Conservation (phyloP, 768 basidiomycete genomes). For the Pisolithus microcarpus region DNA sequence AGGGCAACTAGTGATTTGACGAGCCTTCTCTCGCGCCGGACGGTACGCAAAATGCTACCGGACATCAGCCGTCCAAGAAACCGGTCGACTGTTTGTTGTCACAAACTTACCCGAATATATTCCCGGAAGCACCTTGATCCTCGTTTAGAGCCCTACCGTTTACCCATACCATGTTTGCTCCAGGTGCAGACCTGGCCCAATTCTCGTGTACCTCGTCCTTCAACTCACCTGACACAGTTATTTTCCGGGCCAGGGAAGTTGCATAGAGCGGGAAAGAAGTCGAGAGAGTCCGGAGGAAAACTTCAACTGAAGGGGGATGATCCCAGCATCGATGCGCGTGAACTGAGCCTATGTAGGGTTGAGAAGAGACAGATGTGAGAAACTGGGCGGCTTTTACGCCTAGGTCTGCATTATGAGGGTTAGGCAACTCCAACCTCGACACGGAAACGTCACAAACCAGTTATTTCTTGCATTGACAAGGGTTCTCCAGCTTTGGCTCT, state of each 20-base stretch:
- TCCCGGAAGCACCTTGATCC: slow-evolving; percentile 54
- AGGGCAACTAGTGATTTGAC: slow-evolving; percentile 53
- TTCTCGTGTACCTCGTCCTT: slow-evolving; percentile 52
- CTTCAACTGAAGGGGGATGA: slow-evolving; percentile 9
- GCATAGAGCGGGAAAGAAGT: slow-evolving; percentile 91
- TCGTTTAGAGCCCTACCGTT: slow-evolving; percentile 63
- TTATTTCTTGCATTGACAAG: slow-evolving; percentile 46
- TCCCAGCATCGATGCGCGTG: slow-evolving; percentile 15
- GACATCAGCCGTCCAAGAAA: background rate
- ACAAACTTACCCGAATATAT: slow-evolving; percentile 43
- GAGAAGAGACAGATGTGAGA: slow-evolving; percentile 48
- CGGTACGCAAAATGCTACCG: slow-evolving; percentile 52
- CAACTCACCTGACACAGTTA: slow-evolving; percentile 45
- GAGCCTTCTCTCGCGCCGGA: slow-evolving; percentile 64
- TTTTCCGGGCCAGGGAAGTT: slow-evolving; percentile 62
- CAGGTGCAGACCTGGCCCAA: slow-evolving; percentile 42
- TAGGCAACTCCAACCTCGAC: background rate
- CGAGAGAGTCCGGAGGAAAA: slow-evolving; percentile 53
- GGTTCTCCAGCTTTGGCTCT: slow-evolving; percentile 37
- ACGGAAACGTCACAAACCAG: slow-evolving; percentile 31
- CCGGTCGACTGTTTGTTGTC: background rate
- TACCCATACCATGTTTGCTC: slow-evolving; percentile 63
- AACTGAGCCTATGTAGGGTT: slow-evolving; percentile 36
- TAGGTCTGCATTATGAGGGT: slow-evolving; percentile 36
- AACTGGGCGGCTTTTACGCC: slow-evolving; percentile 72